Evolutionary conservation across 2,329 filamentous ascomycete species (phyloP).

Genomic region (Claviceps capensis): DNA sequence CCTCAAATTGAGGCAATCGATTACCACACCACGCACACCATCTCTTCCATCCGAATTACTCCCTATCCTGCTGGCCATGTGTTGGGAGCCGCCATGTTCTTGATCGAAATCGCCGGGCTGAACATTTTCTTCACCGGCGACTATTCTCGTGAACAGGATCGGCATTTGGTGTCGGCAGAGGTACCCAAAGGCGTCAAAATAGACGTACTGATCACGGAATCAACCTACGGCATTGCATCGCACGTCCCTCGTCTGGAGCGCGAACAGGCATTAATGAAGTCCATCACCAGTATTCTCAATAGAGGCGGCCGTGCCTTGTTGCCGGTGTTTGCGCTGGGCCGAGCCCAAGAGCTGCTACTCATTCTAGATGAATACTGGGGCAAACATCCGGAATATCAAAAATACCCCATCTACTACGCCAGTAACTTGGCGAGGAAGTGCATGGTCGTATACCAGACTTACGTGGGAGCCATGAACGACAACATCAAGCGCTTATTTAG

Average conservation of each 20-base stretch:
- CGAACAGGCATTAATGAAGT: constrained; percentile 89
- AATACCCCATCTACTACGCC: constrained; percentile 92
- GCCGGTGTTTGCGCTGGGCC: constrained; percentile 86
- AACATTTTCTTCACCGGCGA: constrained; percentile 97
- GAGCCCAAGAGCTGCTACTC: constrained; percentile 84
- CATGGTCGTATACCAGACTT: constrained; percentile 98
- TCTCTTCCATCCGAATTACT: constrained; percentile 91
- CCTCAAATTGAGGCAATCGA: constrained; percentile 94
- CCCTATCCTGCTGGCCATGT: constrained; percentile 96
- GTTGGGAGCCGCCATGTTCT: constrained; percentile 95
- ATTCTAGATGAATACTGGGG: constrained; percentile 97
- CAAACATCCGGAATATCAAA: constrained; percentile 76
- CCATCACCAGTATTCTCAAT: constrained; percentile 81
- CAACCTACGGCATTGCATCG: constrained; percentile 89
- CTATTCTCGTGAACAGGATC: constrained; percentile 89
- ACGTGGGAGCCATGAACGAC: constrained; percentile 97
- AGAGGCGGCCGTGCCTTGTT: constrained; percentile 85
- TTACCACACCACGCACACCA: constrained; percentile 95
- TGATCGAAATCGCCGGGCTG: constrained; percentile 91
- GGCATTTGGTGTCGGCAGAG: constrained; percentile 86
- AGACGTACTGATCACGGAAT: constrained; percentile 94
- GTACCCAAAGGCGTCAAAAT: constrained; percentile 83
- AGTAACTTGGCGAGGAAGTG: constrained; percentile 90
- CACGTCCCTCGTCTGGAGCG: constrained; percentile 83
- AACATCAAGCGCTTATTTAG: constrained; percentile 95